Evolutionary conservation across 139 green algal genomes (phyloP), one percentile per base, ranked within the genome.

Genomic region (Asterochloris erici): DNA sequence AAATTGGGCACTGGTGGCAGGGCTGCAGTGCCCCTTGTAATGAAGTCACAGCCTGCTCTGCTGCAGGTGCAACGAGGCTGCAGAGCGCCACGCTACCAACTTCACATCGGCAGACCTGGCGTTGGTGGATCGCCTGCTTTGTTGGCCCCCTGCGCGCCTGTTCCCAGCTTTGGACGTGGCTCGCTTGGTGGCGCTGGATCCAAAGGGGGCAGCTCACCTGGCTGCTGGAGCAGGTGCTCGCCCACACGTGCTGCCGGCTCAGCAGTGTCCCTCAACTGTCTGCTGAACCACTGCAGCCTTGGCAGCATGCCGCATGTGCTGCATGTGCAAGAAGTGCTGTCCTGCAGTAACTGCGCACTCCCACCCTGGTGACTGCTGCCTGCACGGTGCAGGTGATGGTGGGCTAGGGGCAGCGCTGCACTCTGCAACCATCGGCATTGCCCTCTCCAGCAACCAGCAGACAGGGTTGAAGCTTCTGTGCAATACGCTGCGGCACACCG

Each of bases 111-210:
- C 16, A 60, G 81, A 90, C 62, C n/a, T 90, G 14, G 62, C 60
- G 0, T 63, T 93, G 77, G 84, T 94, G 12, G 63, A 27, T 27
- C 83, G 85, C 27, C 80, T 96, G 83, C 87, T 96, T 82, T 61
- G 71, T 16, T 97, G 92, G 92, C 94, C 94, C 12, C 78, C 87
- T 0, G 71, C 79, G 0, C 78, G 87, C 62, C 83, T 97, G 14
- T 97, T 96, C 84, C 94, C 94, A 9, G 87, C 84, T 0, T 83
- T 97, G 12, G 94, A 97, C 80, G 79, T 97, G 9, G 87, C 90
- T 0, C 87, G 94, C n/a, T 74, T 93, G 69, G 68, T 90, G 38
- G 85, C 83, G 13, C 88, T 96, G 64, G 78, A 92, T 71, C 21
- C 60, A 12, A 62, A 24, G 16, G 83, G 73, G 11, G 90, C 87